Evolutionary conservation across 2,329 filamentous ascomycete genomes (phyloP), one percentile per base, ranked within the genome.

Genomic region (Verticillium alfalfae): DNA sequence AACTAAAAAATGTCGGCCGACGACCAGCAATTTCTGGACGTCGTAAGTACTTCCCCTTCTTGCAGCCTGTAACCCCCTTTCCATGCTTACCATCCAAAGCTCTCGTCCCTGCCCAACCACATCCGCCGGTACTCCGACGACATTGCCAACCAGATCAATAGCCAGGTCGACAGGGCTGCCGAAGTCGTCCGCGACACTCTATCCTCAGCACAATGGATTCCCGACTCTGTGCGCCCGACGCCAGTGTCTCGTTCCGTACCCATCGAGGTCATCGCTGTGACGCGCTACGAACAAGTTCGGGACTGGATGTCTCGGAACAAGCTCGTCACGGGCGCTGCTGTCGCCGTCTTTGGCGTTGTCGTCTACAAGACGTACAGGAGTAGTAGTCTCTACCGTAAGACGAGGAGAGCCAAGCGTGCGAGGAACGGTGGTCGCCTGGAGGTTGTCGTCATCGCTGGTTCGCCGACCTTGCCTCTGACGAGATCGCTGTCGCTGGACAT

Each of bases 391-490:
- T 80, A 84, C 60, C 86, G 84, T 63, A 90, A 88, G 72, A 84
- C 83, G 60, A 85, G 94, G 66, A 86, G 92, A 65, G 95, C 93
- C 12, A 88, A 84, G 76, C 87, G 90, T 61, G 91, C 92, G 3
- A 83, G 84, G 58, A 96, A 92, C 76, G 95, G 95, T 31, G 92
- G 91, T 4, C 85, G 95, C 60, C 87, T 89, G 66, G 95, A 99
- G 75, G 94, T 98, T 5, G 79, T 87, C 72, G 90, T 98, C 34
- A 84, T 98, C 65, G 93, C 93, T 26, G 94, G 94, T n/a, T 93
- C 92, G 22, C 90, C 92, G 2, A 86, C 89, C 58, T 88, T 96
- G 69, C 90, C 93, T 16, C 82, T 97, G 70, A 94, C 92, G 7
- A 89, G 88, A 70, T 92, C 92, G 12, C 80, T 98, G 60, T 88